Evolutionary conservation across 352 stramenopile species (phyloP).

Genomic region (Globisporangium acanthophoron): DNA sequence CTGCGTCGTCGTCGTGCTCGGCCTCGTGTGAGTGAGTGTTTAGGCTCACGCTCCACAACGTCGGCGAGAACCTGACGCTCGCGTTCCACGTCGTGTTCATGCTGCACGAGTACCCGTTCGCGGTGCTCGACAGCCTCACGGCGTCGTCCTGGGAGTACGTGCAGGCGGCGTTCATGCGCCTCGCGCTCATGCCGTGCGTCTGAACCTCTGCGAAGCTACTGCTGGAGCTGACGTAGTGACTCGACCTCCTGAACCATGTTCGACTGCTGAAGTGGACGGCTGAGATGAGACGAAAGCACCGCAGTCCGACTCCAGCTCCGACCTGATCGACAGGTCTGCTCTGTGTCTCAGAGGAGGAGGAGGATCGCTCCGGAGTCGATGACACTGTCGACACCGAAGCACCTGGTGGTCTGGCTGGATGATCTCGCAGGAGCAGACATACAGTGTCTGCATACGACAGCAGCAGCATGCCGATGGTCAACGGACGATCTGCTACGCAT

Average conservation of each 20-base stretch:
- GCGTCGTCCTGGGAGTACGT: conserved; percentile 21
- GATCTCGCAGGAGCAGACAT: no score
- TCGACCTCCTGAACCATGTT: not conserved
- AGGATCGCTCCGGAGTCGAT: not conserved
- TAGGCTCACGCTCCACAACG: conserved; percentile 17
- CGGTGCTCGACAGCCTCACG: conserved; percentile 17
- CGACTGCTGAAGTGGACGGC: not conserved
- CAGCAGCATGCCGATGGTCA: no score
- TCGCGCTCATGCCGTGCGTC: conserved; percentile 22
- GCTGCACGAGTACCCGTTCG: conserved; percentile 31
- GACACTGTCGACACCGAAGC: not conserved
- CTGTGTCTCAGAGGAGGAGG: not conserved
- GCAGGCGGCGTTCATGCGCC: conserved; percentile 28
- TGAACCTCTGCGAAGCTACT: conserved; percentile 6
- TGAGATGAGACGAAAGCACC: not conserved
- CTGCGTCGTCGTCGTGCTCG: conserved; percentile 12
- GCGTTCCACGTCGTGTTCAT: conserved; percentile 28
- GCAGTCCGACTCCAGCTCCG: no score
- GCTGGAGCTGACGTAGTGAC: not conserved
- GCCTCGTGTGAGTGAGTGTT: conserved; percentile 12
- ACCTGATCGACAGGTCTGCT: no score
- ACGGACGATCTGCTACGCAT: not conserved
- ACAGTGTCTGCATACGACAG: no score
- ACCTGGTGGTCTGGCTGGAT: not conserved
- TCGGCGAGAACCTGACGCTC: conserved; percentile 20